Evolutionary conservation across 225 moss, liverwort and hornwort genomes (phyloP).

Genomic region (Physcomitrellopsis africana): DNA sequence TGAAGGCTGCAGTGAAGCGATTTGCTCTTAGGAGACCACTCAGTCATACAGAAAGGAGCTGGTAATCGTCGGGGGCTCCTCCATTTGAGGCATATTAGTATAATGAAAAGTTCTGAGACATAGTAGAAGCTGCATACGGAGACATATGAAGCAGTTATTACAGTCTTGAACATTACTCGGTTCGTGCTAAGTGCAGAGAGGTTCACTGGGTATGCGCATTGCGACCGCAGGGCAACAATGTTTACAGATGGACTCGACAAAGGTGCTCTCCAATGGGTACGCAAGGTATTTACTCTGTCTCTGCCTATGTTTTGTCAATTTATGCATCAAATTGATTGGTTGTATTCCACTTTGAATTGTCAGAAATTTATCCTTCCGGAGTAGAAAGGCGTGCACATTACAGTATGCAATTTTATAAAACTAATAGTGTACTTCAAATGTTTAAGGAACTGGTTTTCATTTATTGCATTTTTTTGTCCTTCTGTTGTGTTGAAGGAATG

Average conservation of each 20-base stretch:
- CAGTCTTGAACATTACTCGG: neutral
- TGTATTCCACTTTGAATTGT: too few species aligned
- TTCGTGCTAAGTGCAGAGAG: neutral
- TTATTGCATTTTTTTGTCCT: too few species aligned
- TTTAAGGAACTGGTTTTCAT: too few species aligned
- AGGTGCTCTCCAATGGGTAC: conserved; percentile 89
- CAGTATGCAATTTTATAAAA: too few species aligned
- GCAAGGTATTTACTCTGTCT: conserved; percentile 41
- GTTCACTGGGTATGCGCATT: conserved; percentile 46
- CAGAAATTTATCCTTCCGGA: neutral
- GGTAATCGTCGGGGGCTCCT: neutral
- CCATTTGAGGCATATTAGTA: neutral
- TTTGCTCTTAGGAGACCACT: neutral
- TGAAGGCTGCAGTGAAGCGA: neutral
- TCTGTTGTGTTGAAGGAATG: too few species aligned
- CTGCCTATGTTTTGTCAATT: neutral
- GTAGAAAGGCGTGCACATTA: neutral
- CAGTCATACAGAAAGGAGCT: neutral
- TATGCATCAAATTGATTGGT: neutral
- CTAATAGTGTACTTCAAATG: too few species aligned
- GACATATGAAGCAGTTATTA: conserved; percentile 29
- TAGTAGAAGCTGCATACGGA: neutral
- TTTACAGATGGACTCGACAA: conserved; percentile 97
- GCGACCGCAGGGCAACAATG: conserved; percentile 63
- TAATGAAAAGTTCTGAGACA: neutral